A percentile compares a stretch with the other conserved stretches of the same genome.
phyloP scores from a whole-genome alignment of 2,329 filamentous ascomycete genomes.

The Sclerotinia sclerotiorum region DNA sequence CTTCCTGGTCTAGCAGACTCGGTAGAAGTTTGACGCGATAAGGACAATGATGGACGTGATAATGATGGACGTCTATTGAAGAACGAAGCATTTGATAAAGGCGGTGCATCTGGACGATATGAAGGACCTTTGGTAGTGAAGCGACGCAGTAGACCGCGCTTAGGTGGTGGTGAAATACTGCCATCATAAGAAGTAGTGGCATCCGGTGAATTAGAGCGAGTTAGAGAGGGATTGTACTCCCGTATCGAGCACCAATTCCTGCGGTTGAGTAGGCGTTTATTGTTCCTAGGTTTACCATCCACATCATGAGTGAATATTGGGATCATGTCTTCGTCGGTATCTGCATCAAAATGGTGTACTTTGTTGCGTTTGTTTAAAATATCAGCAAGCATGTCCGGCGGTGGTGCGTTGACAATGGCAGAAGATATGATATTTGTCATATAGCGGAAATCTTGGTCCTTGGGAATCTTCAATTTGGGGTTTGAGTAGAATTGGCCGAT shows the following conservation, averaged over 20 bases:
- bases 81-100: constrained; percentile 34
- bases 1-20: constrained; percentile 44
- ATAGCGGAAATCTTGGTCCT: constrained; percentile 91
- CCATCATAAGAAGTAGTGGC: constrained; percentile 44
- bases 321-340: constrained; percentile 95
- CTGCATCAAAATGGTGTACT: constrained; percentile 65
- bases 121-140: constrained; percentile 39
- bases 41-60: constrained; percentile 33
- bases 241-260: constrained; percentile 96
- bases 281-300: constrained; percentile 85
- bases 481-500: constrained; percentile 95
- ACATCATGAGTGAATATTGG: constrained; percentile 88
- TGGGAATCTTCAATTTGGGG: constrained; percentile 73
- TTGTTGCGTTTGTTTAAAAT: constrained; percentile 93
- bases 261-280: constrained; percentile 82
- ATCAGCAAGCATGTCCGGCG: constrained; percentile 84
- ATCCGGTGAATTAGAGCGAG: constrained; percentile 67
- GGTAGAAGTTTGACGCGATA: constrained; percentile 42
- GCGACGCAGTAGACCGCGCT: constrained; percentile 37
- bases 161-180: constrained; percentile 41
- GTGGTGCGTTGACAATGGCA: constrained; percentile 89
- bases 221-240: constrained; percentile 75
- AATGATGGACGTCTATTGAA: constrained; percentile 48
- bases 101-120: constrained; percentile 39
- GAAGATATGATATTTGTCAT: constrained; percentile 96